Base-by-base conservation (phyloP, 176 grass and related monocot species). In the Otatea glauca region DNA sequence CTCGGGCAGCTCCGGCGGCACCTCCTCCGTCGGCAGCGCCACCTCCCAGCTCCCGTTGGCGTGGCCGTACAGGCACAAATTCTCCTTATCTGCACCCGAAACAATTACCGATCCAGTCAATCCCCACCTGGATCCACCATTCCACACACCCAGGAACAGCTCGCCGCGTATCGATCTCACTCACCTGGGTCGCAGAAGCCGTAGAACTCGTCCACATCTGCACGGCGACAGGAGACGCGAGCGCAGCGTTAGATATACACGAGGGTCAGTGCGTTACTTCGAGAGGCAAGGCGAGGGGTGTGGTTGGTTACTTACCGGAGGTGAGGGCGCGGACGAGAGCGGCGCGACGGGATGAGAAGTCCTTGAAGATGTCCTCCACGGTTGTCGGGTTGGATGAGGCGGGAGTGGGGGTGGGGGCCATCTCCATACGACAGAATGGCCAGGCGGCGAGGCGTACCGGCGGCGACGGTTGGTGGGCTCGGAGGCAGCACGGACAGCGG, bases 341-440 rank as follows among this genome's bases (percentile, higher is more conserved):
- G 25, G 79, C 56, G 79, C 93, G 93, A 64, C 93, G 88, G 43
- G 21, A 84, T 59, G 86, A 80, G 84, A 84, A 90, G 81, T 95
- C 93, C 88, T 86, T 92, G 88, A 84, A 95, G 82, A 95, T 95
- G 1, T 90, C 86, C 83, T 95, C 93, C 43, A 95, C 88, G n/a
- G 85, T 56, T 83, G 90, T 90, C 63, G 93, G 93, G 82, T 74
- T 80, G 17, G 77, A 77, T 2, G 86, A 56, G 27, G 76, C 58
- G 29, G n/a, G 29, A 29, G 29, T n/a, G 29, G 32, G 12, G 38
- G 82, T 53, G 65, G 72, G 81, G 45, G 72, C 72, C 90, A 77
- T 91, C 42, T 85, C 86, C 90, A 91, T 91, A 29, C 39, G 20
- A 59, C 38, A 18, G 32, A 1, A 23, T 13, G 60, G 25, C 50